Base-by-base conservation (phyloP, 768 basidiomycete genomes). In the Psilocybe tampanensis region DNA sequence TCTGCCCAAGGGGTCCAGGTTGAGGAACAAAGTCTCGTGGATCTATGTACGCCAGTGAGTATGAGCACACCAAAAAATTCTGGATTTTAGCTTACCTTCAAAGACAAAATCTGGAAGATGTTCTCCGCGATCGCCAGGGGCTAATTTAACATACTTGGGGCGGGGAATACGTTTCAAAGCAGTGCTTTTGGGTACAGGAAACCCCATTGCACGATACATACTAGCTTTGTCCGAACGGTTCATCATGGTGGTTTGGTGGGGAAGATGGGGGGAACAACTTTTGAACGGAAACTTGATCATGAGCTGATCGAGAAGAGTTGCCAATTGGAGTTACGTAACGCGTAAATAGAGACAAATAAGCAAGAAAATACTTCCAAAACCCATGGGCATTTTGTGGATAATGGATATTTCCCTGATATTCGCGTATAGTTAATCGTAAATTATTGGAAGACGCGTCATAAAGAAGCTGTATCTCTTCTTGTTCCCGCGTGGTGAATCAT, bases 1-100 rank as follows among this genome's bases (percentile, higher is more conserved):
- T 61, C 54, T 71, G 60, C 12, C 71, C 70, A 24, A 62, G 53
- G 23, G 64, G 65, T 8, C 69, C 69, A n/a, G 63, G 60, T 36
- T 63, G 59, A 8, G 66, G 63, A 21, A 41, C 49, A 52, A 56
- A 63, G 3, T 47, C 62, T 18, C 55, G 47, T 13, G 69, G 69
- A 55, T 69, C 68, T 72, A 41, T 12, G 9, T 9, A 29, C 5
- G 9, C 29, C n/a, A 9, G 53, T 48, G 18, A n/a, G n/a, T n/a
- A 18, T 8, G 15, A 17, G 15, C 26, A 18, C 17, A 13, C 12
- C 13, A 48, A 23, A 15, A 12, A 15, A 8, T 34, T 18, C 2
- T 6, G 58, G 34, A 15, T 26, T 33, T 33, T n/a, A 21, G 9
- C 29, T 52, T 26, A 70, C 69, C 68, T 58, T 66, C 67, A 24